Base-by-base conservation (phyloP, 345 rosid species). In the Kandelia obovata region DNA sequence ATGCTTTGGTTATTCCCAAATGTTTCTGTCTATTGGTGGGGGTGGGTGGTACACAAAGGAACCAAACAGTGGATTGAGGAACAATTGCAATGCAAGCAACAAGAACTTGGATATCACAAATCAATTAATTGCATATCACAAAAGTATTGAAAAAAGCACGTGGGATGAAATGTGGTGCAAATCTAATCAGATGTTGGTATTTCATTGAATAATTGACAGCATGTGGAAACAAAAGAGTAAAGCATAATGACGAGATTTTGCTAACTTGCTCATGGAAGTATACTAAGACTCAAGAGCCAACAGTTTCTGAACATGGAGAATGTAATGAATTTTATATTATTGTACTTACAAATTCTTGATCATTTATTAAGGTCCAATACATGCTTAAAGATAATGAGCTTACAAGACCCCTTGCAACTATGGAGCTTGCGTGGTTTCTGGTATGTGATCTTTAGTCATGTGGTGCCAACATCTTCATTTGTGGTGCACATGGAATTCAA, bases 381-480 rank as follows among this genome's bases (percentile, higher is more conserved):
- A 63, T 79, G 56, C 79, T 83, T 51, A 83, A 76, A 71, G 71
- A 75, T 67, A 75, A 83, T 43, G 79, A 73, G 72, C 58, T 83
- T 32, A 83, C 81, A 0, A 81, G 62, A 70, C 74, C 84, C 1
- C 26, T 83, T 46, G 81, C 83, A 31, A 81, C 75, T 63, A 67
- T 81, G 78, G 84, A 83, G 58, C 67, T 83, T 53, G 83, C 84
- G 28, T 83, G 85, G 87, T 73, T 81, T 69, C 77, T 61, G 77
- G 87, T 83, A 83, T 60, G 84, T 72, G 32, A 35, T 76, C n/a
- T 47, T 10, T 16, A 26, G 16, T 43, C 51, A 35, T 16, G 21
- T 43, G 21, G 53, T 43, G 49, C 49, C 17, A 13, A 43, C 49
- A 39, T 10, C 47, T 39, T 39, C 47, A 32, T 39, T 10, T 43